Percentiles rank a stretch among this genome's conserved stretches.
These are phyloP conservation scores for Citrullus colocynthis DNA, from an alignment of 306 rosid genomes.

Conservation along the genomic window DNA sequence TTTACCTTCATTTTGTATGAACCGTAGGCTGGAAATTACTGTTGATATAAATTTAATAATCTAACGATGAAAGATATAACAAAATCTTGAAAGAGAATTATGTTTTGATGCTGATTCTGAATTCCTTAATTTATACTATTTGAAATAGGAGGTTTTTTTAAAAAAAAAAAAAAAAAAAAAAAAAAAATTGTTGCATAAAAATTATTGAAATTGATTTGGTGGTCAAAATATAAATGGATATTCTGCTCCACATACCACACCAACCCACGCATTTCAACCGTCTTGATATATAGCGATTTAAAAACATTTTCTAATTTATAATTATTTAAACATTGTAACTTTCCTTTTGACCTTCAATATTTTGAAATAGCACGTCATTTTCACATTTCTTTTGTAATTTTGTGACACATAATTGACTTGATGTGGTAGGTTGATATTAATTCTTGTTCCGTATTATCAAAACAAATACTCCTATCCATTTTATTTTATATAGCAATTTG, in stretches of 20 bases:
- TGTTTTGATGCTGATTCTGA: too few species aligned
- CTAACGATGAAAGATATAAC: neutral
- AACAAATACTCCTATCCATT: neutral
- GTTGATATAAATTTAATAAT: neutral
- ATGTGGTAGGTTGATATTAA: neutral
- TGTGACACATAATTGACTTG: neutral
- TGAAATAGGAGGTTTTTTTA: too few species aligned
- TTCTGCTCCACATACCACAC: neutral
- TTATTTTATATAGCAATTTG: neutral
- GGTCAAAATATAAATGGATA: neutral
- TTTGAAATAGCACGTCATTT: neutral
- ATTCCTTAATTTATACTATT: too few species aligned
- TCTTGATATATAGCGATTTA: neutral
- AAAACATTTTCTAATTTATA: neutral
- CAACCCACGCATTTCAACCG: neutral
- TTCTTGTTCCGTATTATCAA: neutral
- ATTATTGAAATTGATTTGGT: neutral
- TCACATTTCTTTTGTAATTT: neutral
- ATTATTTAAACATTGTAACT: neutral
- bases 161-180: too few species aligned
- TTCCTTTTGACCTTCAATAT: neutral
- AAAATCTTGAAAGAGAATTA: too few species aligned
- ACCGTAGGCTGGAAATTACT: neutral
- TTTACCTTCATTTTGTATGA: neutral
- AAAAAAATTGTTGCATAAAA: too few species aligned